Evolutionary conservation across 371 early-diverging fungal genomes (phyloP).

Genomic region (Syncephalastrum monosporum): DNA sequence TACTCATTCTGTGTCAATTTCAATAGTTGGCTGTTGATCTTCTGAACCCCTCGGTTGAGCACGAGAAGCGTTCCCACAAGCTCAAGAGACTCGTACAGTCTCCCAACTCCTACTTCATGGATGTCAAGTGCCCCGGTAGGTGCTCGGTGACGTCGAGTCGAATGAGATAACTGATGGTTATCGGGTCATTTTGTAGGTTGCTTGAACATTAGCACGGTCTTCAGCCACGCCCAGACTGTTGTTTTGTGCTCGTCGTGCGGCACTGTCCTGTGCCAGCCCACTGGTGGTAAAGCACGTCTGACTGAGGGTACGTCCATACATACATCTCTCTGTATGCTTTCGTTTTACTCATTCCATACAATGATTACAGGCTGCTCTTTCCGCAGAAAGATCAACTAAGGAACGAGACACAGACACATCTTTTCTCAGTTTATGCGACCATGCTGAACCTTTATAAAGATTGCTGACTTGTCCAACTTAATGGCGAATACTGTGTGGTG

Average conservation of each 20-base stretch:
- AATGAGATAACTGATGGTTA: not conserved
- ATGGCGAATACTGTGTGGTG: no score
- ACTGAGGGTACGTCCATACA: slow-evolving; percentile 68
- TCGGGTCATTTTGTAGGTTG: slow-evolving; percentile 63
- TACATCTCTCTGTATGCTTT: slow-evolving; percentile 6
- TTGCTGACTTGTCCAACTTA: not conserved
- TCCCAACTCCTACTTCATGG: slow-evolving; percentile 99
- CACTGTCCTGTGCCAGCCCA: slow-evolving; percentile 97
- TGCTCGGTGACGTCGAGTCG: not conserved
- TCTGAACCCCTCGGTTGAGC: slow-evolving; percentile 95
- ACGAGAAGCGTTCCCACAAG: slow-evolving; percentile 96
- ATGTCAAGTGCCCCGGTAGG: slow-evolving; percentile 98
- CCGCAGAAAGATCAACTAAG: slow-evolving; percentile 56
- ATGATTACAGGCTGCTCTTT: slow-evolving; percentile 36
- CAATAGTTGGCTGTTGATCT: slow-evolving; percentile 96
- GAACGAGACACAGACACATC: not conserved
- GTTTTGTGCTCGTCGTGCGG: slow-evolving; percentile 96
- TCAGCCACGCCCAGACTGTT: slow-evolving; percentile 99
- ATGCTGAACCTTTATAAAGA: slow-evolving; percentile 1
- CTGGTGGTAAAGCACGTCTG: slow-evolving; percentile 98
- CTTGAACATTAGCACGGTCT: slow-evolving; percentile 96
- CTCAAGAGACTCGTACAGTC: slow-evolving; percentile 99
- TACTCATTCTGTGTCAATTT: not conserved
- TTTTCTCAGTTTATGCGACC: slow-evolving; percentile 2
- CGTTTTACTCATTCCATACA: not conserved